These are phyloP conservation scores for Ramaria rubella DNA, from an alignment of 768 basidiomycete species.

Conservation along the genomic window DNA sequence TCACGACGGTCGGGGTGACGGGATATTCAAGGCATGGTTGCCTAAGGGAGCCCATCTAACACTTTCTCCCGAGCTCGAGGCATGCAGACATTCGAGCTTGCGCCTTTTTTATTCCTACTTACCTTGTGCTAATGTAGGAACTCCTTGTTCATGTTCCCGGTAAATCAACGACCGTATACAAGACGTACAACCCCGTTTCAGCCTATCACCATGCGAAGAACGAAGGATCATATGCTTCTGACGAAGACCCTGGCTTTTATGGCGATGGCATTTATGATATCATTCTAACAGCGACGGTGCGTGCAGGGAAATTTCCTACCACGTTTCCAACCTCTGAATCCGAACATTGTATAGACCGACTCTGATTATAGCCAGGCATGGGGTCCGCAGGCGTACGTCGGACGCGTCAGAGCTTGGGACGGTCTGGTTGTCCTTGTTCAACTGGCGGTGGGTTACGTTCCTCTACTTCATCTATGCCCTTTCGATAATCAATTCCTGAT, in stretches of 20 bases:
- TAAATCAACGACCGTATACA: background rate
- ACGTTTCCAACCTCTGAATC: background rate
- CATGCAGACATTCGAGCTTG: no score
- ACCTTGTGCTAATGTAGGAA: background rate
- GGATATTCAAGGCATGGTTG: background rate
- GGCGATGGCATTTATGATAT: conserved; percentile 54
- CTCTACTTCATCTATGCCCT: background rate
- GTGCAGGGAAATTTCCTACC: background rate
- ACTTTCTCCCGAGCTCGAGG: no score
- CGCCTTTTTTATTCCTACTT: no score
- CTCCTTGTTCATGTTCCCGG: background rate
- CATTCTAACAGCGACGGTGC: conserved; percentile 53
- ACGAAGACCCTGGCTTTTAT: conserved; percentile 12
- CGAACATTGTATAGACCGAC: background rate
- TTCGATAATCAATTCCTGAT: background rate
- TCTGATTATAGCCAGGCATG: no score
- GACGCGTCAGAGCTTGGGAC: conserved; percentile 46
- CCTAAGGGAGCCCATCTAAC: background rate
- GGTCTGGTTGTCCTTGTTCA: conserved; percentile 39
- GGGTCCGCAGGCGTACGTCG: conserved; percentile 27
- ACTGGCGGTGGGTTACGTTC: background rate
- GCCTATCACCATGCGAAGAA: conserved; percentile 20
- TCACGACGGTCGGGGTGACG: background rate
- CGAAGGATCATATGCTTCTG: background rate
- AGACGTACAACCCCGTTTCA: conserved; percentile 20